phyloP scores from a whole-genome alignment of 768 basidiomycete species.

The Xerocomellus chrysenteron region DNA sequence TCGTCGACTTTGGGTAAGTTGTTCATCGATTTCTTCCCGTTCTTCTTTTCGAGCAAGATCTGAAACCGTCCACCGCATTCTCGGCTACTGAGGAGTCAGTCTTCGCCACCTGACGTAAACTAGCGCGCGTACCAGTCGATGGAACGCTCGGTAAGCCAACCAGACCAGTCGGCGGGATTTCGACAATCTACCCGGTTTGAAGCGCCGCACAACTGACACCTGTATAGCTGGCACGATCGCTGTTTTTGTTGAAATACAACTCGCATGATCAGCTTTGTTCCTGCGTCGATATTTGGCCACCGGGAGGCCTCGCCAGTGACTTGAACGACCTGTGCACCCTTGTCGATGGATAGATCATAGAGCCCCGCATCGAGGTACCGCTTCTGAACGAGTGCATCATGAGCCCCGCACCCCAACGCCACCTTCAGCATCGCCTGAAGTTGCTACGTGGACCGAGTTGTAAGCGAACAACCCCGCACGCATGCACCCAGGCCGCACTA shows the following conservation, averaged over 20 bases:
- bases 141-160: conserved; percentile 22
- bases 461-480: neutral
- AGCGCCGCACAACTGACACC: conserved; percentile 22
- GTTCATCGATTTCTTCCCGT: conserved; percentile 3
- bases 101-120: neutral
- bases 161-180: conserved; percentile 11
- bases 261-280: conserved; percentile 25
- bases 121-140: conserved; percentile 22
- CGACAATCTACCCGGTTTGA: conserved; percentile 17
- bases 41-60: conserved; percentile 22
- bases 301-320: conserved; percentile 18
- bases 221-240: conserved; percentile 9
- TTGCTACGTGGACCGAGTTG: conserved; percentile 14
- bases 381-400: conserved; percentile 21
- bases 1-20: conserved; percentile 10
- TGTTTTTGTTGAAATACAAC: conserved; percentile 22
- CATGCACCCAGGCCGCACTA: neutral
- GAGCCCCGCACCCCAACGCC: conserved; percentile 15
- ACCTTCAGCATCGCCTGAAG: conserved; percentile 19
- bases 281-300: conserved; percentile 25
- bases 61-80: conserved; percentile 25
- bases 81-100: conserved; percentile 1
- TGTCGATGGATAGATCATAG: conserved; percentile 27
- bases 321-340: conserved; percentile 22
- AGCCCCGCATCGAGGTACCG: conserved; percentile 23